Evolutionary conservation across 2,329 filamentous ascomycete species (phyloP), one percentile per base, ranked within the genome.

Genomic region (Macroventuria anomochaeta): DNA sequence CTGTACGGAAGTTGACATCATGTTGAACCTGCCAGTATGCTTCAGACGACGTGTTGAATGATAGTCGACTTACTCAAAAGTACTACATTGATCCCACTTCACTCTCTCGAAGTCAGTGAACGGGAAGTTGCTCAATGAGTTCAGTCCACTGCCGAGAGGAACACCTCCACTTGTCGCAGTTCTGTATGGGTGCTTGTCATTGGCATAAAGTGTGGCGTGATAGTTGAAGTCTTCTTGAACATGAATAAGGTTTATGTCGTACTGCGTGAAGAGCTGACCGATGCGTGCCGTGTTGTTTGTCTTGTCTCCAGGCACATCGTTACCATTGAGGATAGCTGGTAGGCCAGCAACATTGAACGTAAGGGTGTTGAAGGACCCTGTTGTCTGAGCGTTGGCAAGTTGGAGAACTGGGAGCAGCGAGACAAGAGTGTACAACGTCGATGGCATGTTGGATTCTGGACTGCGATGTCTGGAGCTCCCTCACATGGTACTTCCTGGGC

Each of bases 161-260:
- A 85, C 86, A 20, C 83, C 84, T n/a, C 87, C 86, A 5, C 84
- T 86, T 2, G 86, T 89, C 0, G 84, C 70, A 1, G 86, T 88
- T 47, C 86, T 80, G 70, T 82, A 81, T 3, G 83, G 77, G 63
- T 87, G 85, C 36, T 77, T 79, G 68, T 86, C 83, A 12, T 82
- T 83, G 8, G 76, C 76, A 71, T 88, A 89, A 59, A 89, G 80
- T 51, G 80, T 78, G 10, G 64, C 64, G 41, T 89, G 85, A 71
- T 84, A 89, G 73, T 87, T 87, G 77, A 88, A 88, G 68, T 88
- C 85, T 77, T 88, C 87, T 68, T 89, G 87, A 12, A 87, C 75
- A 59, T 89, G 80, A 66, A 88, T 84, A 23, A 89, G 73, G 59
- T 86, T 84, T 72, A 84, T 86, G 50, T 74, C 79, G 53, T 85